Percentiles rank a stretch among this genome's conserved stretches.
Conservation (phyloP, 2,329 filamentous ascomycete species). For the Penicillium griseofulvum region DNA sequence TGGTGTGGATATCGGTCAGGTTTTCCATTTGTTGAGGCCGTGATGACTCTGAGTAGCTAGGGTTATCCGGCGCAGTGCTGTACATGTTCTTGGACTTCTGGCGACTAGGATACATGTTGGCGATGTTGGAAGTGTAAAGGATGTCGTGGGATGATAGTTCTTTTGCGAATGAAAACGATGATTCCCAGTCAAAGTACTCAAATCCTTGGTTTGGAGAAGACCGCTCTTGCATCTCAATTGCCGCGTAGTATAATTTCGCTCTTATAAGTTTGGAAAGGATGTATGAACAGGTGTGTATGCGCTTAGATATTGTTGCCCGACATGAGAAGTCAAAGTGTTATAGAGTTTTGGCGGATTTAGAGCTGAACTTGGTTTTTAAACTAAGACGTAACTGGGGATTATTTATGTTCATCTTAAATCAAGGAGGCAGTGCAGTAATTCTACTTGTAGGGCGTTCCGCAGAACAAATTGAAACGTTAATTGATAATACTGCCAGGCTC, state of each 20-base stretch:
- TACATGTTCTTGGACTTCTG: slow-evolving; percentile 3
- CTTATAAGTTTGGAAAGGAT: neutral
- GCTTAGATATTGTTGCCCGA: neutral
- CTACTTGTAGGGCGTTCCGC: slow-evolving; percentile 16
- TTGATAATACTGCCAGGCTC: slow-evolving; percentile 16
- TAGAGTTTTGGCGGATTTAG: slow-evolving; percentile 5
- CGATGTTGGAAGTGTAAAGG: neutral
- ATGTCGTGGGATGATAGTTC: neutral
- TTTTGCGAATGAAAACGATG: neutral
- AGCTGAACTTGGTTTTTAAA: neutral
- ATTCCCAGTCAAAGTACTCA: slow-evolving; percentile 9
- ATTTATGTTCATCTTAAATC: neutral
- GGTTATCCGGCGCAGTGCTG: slow-evolving; percentile 2
- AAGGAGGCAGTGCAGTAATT: slow-evolving; percentile 19
- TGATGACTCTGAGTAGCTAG: neutral
- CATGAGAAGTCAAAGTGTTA: slow-evolving; percentile 3
- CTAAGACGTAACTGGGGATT: neutral
- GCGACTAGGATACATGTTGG: slow-evolving; percentile 4
- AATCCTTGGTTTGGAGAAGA: slow-evolving; percentile 4
- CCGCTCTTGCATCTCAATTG: slow-evolving; percentile 14
- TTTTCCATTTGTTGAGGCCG: slow-evolving; percentile 5
- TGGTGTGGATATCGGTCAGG: slow-evolving; percentile 12
- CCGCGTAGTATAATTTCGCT: neutral
- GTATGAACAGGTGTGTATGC: neutral
- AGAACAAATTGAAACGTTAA: slow-evolving; percentile 4